phyloP scores from a whole-genome alignment of 2,329 filamentous ascomycete genomes.

The Fusarium sp. region DNA sequence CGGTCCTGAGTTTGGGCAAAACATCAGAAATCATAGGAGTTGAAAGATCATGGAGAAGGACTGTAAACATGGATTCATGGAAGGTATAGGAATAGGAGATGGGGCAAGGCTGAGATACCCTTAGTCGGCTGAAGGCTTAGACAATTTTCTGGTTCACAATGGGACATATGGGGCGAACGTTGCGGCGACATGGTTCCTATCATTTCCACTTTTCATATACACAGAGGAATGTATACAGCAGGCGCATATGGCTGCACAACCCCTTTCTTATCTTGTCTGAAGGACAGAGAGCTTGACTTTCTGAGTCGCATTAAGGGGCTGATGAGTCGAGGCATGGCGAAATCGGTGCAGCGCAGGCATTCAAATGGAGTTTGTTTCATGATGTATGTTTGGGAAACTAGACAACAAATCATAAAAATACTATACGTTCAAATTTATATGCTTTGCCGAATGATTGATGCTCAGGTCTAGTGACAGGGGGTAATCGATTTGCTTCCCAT shows the following conservation, averaged over 20 bases:
- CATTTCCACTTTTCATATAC: conserved; percentile 30
- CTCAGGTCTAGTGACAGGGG: background rate
- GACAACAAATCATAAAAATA: conserved; percentile 38
- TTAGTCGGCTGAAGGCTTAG: conserved; percentile 52
- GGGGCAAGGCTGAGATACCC: conserved; percentile 52
- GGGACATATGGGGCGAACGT: conserved; percentile 31
- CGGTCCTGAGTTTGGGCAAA: background rate
- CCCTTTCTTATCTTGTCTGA: conserved; percentile 25
- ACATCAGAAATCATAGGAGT: conserved; percentile 17
- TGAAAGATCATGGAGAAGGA: conserved; percentile 17
- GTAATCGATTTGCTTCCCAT: conserved; percentile 19
- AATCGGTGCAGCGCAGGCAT: conserved; percentile 28
- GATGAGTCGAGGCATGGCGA: conserved; percentile 27
- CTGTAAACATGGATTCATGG: conserved; percentile 36
- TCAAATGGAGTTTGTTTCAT: conserved; percentile 36
- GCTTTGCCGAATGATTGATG: background rate
- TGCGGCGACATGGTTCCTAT: conserved; percentile 30
- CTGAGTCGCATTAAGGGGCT: conserved; percentile 20
- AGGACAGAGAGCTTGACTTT: conserved; percentile 13
- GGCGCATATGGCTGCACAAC: conserved; percentile 26
- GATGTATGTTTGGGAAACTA: conserved; percentile 28
- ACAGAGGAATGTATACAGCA: conserved; percentile 28
- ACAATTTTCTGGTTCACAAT: conserved; percentile 46
- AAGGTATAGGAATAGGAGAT: conserved; percentile 18
- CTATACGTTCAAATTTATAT: conserved; percentile 20